These are phyloP conservation scores for Kregervanrija pseudodelftensis DNA, from an alignment of 805 yeast genomes.

Conservation along the genomic window DNA sequence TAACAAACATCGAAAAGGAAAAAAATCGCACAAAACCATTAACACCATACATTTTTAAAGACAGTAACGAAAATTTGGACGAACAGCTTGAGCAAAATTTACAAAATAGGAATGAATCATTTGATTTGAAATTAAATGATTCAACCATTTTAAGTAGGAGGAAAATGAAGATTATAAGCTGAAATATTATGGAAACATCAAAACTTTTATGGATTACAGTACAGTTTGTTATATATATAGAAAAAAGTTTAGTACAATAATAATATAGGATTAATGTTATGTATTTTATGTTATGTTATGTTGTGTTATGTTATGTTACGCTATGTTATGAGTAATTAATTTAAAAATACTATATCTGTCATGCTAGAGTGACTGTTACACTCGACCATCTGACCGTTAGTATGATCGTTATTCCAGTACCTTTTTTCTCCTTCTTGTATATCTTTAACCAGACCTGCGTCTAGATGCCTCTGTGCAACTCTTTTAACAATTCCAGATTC, in stretches of 20 bases:
- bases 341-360: no score
- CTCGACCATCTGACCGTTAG: constrained; percentile 44
- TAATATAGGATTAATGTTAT: no score
- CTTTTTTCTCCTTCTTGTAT: constrained; percentile 45
- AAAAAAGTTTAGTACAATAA: no score
- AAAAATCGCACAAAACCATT: not conserved
- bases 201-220: not conserved
- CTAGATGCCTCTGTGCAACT: constrained; percentile 59
- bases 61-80: not conserved
- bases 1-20: not conserved
- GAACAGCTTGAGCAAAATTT: constrained; percentile 16
- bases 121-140: constrained; percentile 57
- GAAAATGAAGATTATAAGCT: constrained; percentile 16
- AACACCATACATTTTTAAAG: constrained; percentile 13
- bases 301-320: no score
- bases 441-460: constrained; percentile 43
- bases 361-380: constrained; percentile 6
- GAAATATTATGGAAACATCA: no score
- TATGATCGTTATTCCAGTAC: constrained; percentile 50
- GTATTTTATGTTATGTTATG: no score
- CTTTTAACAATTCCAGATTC: constrained; percentile 42
- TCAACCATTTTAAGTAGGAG: constrained; percentile 58
- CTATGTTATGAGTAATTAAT: no score
- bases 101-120: constrained; percentile 3
- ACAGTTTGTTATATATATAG: not conserved